phyloP scores from a whole-genome alignment of 2,329 filamentous ascomycete species.

The Chrysoporthe deuterocubensis region DNA sequence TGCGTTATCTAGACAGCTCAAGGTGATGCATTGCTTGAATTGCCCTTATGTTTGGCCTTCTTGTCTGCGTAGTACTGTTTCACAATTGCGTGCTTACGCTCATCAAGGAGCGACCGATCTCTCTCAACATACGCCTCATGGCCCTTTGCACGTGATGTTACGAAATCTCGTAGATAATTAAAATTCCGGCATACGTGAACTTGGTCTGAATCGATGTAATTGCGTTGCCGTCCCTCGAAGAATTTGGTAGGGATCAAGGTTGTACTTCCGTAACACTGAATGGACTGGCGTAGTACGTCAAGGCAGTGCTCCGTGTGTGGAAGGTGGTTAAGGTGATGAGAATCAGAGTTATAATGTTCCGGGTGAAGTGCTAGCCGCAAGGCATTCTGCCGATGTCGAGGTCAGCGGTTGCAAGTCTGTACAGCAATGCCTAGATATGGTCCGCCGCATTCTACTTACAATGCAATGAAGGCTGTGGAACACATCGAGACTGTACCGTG shows the following conservation, averaged over 20 bases:
- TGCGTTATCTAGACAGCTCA: neutral
- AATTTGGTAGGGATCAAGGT: slow-evolving; percentile 27
- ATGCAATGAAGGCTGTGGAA: slow-evolving; percentile 19
- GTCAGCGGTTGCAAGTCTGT: neutral
- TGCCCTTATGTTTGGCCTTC: neutral
- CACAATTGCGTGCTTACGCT: slow-evolving; percentile 15
- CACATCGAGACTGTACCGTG: slow-evolving; percentile 11
- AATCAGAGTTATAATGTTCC: neutral
- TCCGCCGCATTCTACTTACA: neutral
- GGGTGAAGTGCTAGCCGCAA: slow-evolving; percentile 13
- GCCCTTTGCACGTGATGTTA: slow-evolving; percentile 29
- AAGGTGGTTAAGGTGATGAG: slow-evolving; percentile 8
- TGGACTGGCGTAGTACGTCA: slow-evolving; percentile 24
- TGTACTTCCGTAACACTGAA: slow-evolving; percentile 28
- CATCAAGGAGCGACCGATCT: slow-evolving; percentile 15
- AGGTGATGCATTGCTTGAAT: neutral
- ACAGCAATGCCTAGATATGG: neutral
- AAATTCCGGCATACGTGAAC: slow-evolving; percentile 25
- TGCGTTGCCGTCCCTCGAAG: slow-evolving; percentile 15
- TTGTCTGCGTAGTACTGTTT: slow-evolving; percentile 13
- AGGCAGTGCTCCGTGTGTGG: slow-evolving; percentile 26
- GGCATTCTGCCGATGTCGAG: slow-evolving; percentile 3
- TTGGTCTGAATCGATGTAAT: slow-evolving; percentile 28
- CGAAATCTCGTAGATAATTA: slow-evolving; percentile 19
- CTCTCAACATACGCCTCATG: slow-evolving; percentile 13